These are phyloP conservation scores for Beauveria medogensis DNA, from an alignment of 2,329 filamentous ascomycete genomes.

Conservation along the genomic window DNA sequence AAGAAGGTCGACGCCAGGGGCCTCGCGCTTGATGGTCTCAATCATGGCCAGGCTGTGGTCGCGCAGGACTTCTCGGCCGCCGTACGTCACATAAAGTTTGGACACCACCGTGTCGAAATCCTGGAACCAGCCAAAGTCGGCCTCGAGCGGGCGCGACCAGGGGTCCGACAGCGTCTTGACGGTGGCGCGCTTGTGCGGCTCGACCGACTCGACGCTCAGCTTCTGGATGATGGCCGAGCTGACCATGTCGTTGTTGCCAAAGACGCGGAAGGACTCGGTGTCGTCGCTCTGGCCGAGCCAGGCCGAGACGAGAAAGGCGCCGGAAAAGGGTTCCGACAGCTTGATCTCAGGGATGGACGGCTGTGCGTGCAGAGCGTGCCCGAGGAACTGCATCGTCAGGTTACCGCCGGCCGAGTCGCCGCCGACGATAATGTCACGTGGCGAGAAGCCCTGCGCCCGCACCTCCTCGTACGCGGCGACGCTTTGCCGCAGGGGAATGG, in stretches of 20 bases:
- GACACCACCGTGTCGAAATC: not conserved
- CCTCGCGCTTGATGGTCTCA: not conserved
- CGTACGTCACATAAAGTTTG: slow-evolving; percentile 7
- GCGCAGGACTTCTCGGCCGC: slow-evolving; percentile 5
- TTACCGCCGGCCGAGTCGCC: slow-evolving; percentile 28
- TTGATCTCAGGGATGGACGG: slow-evolving; percentile 13
- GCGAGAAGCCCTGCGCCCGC: slow-evolving; percentile 20
- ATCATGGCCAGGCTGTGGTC: slow-evolving; percentile 5
- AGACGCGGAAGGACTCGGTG: not conserved
- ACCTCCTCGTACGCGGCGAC: slow-evolving; percentile 23
- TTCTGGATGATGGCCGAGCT: not conserved
- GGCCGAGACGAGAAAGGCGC: slow-evolving; percentile 24
- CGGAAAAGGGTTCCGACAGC: slow-evolving; percentile 19
- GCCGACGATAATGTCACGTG: slow-evolving; percentile 24
- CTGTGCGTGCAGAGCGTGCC: slow-evolving; percentile 22
- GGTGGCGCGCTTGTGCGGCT: not conserved
- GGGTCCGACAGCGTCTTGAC: not conserved
- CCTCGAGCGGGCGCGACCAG: slow-evolving; percentile 7
- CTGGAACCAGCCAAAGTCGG: not conserved
- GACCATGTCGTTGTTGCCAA: slow-evolving; percentile 10
- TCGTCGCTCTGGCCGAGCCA: slow-evolving; percentile 14
- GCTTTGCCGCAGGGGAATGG: slow-evolving; percentile 25
- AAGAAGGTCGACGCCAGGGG: not conserved
- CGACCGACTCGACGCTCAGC: not conserved
- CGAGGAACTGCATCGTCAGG: slow-evolving; percentile 22